Conservation (phyloP, 768 basidiomycete species). For the Lentinula sp. region DNA sequence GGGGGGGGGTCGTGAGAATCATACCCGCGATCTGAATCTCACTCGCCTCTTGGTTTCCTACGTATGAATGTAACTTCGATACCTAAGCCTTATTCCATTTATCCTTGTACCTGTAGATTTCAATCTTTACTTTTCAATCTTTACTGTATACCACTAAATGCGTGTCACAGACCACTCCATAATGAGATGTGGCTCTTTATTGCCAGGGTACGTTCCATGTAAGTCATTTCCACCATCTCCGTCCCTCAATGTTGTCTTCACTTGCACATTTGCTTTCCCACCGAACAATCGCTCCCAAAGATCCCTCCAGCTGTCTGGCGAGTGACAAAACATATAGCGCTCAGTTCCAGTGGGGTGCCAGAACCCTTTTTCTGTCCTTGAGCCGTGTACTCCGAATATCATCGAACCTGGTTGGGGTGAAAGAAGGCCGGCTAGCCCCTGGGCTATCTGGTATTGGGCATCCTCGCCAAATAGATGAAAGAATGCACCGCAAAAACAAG, state of each 20-base stretch:
- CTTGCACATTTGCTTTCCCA: background rate
- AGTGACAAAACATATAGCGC: background rate
- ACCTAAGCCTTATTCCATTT: no score
- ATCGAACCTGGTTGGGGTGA: constrained; percentile 36
- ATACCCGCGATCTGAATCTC: no score
- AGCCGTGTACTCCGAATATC: constrained; percentile 34
- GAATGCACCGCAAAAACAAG: constrained; percentile 43
- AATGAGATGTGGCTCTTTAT: background rate
- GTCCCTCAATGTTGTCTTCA: background rate
- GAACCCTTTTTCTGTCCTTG: constrained; percentile 18
- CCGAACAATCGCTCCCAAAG: background rate
- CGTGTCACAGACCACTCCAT: background rate
- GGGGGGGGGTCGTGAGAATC: no score
- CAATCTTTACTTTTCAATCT: no score
- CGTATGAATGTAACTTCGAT: no score
- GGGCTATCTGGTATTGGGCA: constrained; percentile 33
- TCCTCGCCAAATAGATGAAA: constrained; percentile 46
- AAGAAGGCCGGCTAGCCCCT: constrained; percentile 32
- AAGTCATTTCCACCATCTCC: background rate
- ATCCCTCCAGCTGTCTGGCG: background rate
- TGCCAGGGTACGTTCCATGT: background rate
- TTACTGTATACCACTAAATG: background rate
- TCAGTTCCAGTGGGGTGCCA: background rate
- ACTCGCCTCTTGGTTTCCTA: no score
- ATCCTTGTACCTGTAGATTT: no score